Evolutionary conservation across 202 grass and related monocot genomes (phyloP), one percentile per base, ranked within the genome.

Genomic region (Alloteropsis angusta): DNA sequence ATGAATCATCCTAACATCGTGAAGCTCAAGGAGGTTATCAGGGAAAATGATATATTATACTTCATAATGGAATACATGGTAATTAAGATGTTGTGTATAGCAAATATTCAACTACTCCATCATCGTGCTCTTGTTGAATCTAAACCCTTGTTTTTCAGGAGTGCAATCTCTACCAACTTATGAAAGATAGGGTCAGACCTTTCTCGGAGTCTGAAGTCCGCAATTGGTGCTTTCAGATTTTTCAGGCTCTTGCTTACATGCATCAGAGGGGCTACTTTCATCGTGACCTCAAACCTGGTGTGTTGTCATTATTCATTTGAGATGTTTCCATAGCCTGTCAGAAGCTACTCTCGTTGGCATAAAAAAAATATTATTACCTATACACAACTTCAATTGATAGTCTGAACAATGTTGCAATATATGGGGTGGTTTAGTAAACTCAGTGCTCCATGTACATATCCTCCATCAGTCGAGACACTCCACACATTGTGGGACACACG

Each of bases 61-160:
- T 90, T 99, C 57, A 89, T 99, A 60, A 94, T 99, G 87, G 96
- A 99, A 85, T 99, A 95, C 68, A 99, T 99, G 96, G 96, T 99
- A 95, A 77, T 60, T 38, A 58, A 71, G 18, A 77, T 65, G 21
- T 52, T 64, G 64, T 64, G 25, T 30, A 70, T 71, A 59, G 5
- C 30, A 62, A 76, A 49, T 45, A 10, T 73, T 74, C 19, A 63
- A 80, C 43, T 77, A 21, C 6, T 1, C n/a, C 14, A 49, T 22
- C 37, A 23, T 75, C 30, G 23, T 76, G 57, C 60, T 81, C 49
- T 61, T 74, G 16, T 71, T 77, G 28, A 84, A 73, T 56, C 60
- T 57, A 62, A 62, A 39, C 52, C 65, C 19, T 60, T 82, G 42
- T 74, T 80, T 83, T 77, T 80, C 45, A 95, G 90, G 92, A 99